Conservation (phyloP, 1,284 basidiomycete genomes). For the Ceratobasidium sp. region DNA sequence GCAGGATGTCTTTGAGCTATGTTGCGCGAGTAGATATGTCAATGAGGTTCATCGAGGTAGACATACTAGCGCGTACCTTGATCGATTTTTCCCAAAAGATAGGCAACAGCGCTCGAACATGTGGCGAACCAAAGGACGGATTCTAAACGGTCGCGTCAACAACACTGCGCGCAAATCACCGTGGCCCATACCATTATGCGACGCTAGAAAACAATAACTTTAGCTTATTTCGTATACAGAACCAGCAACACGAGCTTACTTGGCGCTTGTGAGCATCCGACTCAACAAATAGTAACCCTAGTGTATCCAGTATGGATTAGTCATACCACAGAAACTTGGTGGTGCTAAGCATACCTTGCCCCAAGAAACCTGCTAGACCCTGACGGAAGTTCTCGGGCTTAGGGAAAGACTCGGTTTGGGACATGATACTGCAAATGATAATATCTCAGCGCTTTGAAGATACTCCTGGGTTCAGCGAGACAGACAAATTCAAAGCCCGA, state of each 20-base stretch:
- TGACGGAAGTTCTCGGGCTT: background rate
- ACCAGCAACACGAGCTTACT: background rate
- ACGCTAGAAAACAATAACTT: slow-evolving; percentile 26
- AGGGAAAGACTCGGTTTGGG: background rate
- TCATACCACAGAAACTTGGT: too few relatives aligned
- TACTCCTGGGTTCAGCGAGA: background rate
- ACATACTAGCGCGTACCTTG: slow-evolving; percentile 9
- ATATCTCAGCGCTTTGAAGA: background rate
- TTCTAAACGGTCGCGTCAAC: slow-evolving; percentile 12
- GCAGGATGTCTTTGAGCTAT: slow-evolving; percentile 30
- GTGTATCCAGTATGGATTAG: background rate
- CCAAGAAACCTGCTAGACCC: slow-evolving; percentile 16
- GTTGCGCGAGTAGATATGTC: background rate
- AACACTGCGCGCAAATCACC: background rate
- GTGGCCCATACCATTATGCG: slow-evolving; percentile 39
- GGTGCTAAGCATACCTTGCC: slow-evolving; percentile 24
- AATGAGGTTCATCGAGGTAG: background rate
- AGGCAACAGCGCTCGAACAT: slow-evolving; percentile 43
- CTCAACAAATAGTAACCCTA: slow-evolving; percentile 15
- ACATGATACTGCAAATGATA: background rate
- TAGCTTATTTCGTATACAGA: background rate
- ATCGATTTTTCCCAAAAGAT: slow-evolving; percentile 44
- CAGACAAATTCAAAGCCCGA: slow-evolving; percentile 32
- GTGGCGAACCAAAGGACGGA: slow-evolving; percentile 43
- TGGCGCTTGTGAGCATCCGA: slow-evolving; percentile 20